These are phyloP conservation scores for Podospora conica DNA, from an alignment of 495 filamentous ascomycete species.

Conservation along the genomic window DNA sequence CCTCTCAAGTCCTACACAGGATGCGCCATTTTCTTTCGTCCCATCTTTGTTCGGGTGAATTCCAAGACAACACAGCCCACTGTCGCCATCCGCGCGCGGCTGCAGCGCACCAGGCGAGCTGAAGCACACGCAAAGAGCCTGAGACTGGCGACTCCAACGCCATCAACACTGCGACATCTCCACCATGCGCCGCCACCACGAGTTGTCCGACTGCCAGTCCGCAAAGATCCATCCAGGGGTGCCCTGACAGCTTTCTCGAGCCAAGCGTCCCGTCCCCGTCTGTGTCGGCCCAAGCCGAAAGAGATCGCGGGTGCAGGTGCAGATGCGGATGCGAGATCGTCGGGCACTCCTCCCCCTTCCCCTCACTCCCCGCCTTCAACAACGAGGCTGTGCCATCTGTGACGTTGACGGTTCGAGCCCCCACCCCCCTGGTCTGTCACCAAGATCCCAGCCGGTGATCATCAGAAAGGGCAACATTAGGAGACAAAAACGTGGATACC, in stretches of 20 bases:
- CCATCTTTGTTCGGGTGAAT: neutral
- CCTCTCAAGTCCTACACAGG: neutral
- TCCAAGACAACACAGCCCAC: neutral
- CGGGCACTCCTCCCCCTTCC: neutral
- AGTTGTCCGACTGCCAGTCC: neutral
- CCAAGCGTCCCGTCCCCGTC: neutral
- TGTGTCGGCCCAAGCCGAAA: slow-evolving; percentile 2
- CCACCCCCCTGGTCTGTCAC: neutral
- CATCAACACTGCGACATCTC: neutral
- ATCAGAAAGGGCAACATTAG: slow-evolving; percentile 12
- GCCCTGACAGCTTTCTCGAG: neutral
- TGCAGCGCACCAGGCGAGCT: neutral
- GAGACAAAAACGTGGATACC: slow-evolving; percentile 11
- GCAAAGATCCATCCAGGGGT: neutral
- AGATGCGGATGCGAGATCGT: neutral
- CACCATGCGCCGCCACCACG: neutral
- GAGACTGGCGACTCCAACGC: neutral
- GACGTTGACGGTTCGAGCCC: slow-evolving; percentile 3
- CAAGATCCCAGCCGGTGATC: slow-evolving; percentile 1
- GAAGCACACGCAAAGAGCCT: neutral
- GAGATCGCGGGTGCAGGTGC: neutral
- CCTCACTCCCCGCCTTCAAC: neutral
- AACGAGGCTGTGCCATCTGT: slow-evolving; percentile 2
- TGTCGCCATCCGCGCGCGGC: neutral
- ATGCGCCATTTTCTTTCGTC: neutral